Evolutionary conservation across 768 basidiomycete species (phyloP).

Genomic region (Mycena rebaudengoi): DNA sequence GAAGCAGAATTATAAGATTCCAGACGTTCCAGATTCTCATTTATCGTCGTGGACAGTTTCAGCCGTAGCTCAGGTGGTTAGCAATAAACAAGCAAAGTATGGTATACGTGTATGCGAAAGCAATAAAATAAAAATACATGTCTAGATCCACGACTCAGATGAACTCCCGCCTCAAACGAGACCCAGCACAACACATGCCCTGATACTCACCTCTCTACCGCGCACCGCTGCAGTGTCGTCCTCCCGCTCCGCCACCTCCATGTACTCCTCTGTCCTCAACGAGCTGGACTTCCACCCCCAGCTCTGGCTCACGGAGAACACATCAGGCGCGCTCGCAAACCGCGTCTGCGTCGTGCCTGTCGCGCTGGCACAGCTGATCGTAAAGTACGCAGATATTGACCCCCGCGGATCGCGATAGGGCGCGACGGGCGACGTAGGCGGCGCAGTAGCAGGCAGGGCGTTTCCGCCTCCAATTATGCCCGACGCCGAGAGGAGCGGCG

Average conservation of each 20-base stretch:
- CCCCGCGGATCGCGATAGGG: slow-evolving; percentile 82
- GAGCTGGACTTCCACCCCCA: slow-evolving; percentile 91
- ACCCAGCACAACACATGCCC: slow-evolving; percentile 83
- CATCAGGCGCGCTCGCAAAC: slow-evolving; percentile 87
- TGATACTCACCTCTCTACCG: slow-evolving; percentile 67
- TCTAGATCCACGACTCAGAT: background rate
- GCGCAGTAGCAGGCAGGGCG: slow-evolving; percentile 49
- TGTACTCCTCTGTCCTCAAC: slow-evolving; percentile 58
- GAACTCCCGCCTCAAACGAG: slow-evolving; percentile 73
- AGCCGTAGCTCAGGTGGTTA: no score
- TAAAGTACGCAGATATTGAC: slow-evolving; percentile 81
- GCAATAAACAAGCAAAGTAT: no score
- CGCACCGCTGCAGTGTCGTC: slow-evolving; percentile 33
- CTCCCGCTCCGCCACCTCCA: slow-evolving; percentile 49
- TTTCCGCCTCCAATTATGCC: background rate
- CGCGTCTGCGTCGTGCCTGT: slow-evolving; percentile 84
- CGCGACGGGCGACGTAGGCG: slow-evolving; percentile 61
- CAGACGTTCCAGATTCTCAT: no score
- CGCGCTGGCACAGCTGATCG: slow-evolving; percentile 81
- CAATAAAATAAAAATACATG: slow-evolving; percentile 6
- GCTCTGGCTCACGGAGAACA: slow-evolving; percentile 84
- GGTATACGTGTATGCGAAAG: background rate
- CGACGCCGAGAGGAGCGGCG: slow-evolving; percentile 29
- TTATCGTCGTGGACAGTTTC: no score
- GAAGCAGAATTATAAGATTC: no score